Conservation (phyloP, 129 eudicot genomes). For the Pittosporum tobira region DNA sequence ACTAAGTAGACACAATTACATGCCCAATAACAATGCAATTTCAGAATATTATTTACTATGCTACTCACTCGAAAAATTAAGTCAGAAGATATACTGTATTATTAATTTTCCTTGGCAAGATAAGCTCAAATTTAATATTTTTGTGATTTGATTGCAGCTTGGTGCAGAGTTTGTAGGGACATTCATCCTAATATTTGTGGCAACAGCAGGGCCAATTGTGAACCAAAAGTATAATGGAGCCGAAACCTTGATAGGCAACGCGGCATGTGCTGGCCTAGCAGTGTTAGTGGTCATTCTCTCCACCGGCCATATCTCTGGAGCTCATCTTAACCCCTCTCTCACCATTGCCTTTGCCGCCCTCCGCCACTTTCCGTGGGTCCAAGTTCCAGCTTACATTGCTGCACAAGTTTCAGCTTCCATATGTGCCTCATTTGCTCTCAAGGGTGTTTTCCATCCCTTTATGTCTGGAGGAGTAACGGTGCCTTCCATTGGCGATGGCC, state of each 20-base stretch:
- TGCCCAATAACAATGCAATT: background rate
- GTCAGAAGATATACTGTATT: background rate
- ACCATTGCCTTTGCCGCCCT: conserved; percentile 76
- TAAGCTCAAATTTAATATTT: no score
- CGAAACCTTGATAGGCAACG: conserved; percentile 68
- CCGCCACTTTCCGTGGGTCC: conserved; percentile 85
- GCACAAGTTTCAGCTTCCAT: conserved; percentile 81
- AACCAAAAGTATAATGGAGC: conserved; percentile 60
- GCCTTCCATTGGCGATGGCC: conserved; percentile 62
- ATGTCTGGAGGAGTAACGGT: conserved; percentile 87
- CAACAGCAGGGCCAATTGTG: conserved; percentile 84
- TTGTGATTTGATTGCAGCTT: conserved; percentile 28
- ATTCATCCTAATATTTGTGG: conserved; percentile 75
- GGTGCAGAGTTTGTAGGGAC: conserved; percentile 94
- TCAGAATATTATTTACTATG: background rate
- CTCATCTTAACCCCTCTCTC: conserved; percentile 81
- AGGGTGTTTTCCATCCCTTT: conserved; percentile 66
- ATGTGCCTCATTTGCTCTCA: conserved; percentile 75
- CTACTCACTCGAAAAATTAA: background rate
- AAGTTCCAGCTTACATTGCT: conserved; percentile 71
- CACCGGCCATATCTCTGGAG: conserved; percentile 86
- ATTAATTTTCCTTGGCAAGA: no score
- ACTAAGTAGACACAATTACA: background rate
- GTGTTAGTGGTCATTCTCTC: conserved; percentile 73
- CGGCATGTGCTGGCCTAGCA: conserved; percentile 83